phyloP scores from a whole-genome alignment of 805 yeast genomes.

The Dipodascus albidus region DNA sequence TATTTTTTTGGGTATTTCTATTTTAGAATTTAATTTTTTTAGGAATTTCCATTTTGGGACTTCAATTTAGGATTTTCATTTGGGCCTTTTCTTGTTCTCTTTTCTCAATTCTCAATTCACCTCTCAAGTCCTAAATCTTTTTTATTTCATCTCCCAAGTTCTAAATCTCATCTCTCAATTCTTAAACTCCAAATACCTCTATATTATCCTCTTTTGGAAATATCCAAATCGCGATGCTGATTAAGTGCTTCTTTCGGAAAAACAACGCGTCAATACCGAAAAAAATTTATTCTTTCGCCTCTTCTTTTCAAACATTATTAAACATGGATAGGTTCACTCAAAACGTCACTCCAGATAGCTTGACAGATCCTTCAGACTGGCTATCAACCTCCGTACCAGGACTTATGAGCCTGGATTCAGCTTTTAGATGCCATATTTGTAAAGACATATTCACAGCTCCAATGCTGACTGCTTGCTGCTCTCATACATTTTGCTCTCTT shows the following conservation, averaged over 20 bases:
- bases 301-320: not conserved
- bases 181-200: no score
- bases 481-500: constrained; percentile 76
- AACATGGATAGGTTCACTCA: not conserved
- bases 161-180: no score
- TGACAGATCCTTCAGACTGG: constrained; percentile 72
- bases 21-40: no score
- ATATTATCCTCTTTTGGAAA: not conserved
- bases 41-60: no score
- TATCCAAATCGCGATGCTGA: not conserved
- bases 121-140: no score
- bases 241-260: not conserved
- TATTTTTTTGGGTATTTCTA: no score
- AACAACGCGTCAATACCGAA: not conserved
- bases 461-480: constrained; percentile 66
- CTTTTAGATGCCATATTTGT: constrained; percentile 77
- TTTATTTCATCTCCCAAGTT: no score
- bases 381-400: constrained; percentile 39
- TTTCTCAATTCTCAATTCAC: no score
- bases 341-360: constrained; percentile 4
- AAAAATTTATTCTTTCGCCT: not conserved
- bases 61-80: no score
- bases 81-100: no score
- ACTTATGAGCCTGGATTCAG: constrained; percentile 51
- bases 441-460: constrained; percentile 75